Evolutionary conservation across 2,329 filamentous ascomycete genomes (phyloP), one percentile per base, ranked within the genome.

Genomic region (Myriosclerotinia curreyana): DNA sequence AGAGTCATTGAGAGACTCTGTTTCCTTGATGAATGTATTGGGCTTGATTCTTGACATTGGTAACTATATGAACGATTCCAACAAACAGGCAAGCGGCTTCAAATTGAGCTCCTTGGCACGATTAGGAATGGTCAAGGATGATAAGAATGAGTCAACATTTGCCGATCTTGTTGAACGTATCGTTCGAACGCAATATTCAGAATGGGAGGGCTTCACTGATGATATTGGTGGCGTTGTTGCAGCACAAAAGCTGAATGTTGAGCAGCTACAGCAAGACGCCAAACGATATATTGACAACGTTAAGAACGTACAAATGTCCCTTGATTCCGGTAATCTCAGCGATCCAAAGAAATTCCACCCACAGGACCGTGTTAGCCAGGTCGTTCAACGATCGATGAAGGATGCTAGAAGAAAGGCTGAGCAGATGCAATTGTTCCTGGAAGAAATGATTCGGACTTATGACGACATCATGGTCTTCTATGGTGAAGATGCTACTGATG

Each of bases 1-100:
- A 5, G 94, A 98, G 78, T 90, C 92, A 12, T 80, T 99, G 62
- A 86, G 94, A 55, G 92, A 96, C 74, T 97, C 93, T 1, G 92
- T 96, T 34, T 90, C 92, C 34, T 79, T 99, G 72, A 96, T 98
- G 88, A 97, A 96, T 69, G 92, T 99, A 54, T 85, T 99, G 64
- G 93, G 94, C 65, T 83, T 98, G 67, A 99, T 99, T 77, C 81
- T 99, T 72, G 94, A 97, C 76, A 96, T 99, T 74, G 95, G 95
- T 77, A 99, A 99, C 77, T 99, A 96, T 82, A 99, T 99, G 95
- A 99, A 99, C 81, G 95, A 98, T 75, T 89, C 93, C 63, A 98
- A 97, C 79, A 99, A 99, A 80, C 95, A 98, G 78, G 95, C 95
- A 5, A 91, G 89, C 65, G 95, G 95, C 67, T 99, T 99, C 87